Evolutionary conservation across 1,284 basidiomycete species (phyloP).

Genomic region (Stereum hirsutum): DNA sequence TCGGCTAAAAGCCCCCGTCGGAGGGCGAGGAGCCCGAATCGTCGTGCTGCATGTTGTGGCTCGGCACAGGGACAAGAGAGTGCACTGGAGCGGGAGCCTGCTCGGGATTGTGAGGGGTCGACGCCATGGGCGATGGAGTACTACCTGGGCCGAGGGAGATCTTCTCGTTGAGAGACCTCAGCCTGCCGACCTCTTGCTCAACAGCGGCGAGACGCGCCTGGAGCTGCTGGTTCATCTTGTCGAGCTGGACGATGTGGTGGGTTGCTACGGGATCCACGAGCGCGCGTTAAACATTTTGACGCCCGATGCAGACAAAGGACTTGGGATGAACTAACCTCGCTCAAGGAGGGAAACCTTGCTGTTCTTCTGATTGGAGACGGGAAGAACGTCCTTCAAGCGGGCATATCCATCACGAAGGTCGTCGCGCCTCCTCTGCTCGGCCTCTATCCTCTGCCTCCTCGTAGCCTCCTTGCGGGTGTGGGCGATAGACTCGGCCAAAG

Average conservation of each 20-base stretch:
- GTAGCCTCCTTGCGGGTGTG: constrained; percentile 78
- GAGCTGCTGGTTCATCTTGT: constrained; percentile 60
- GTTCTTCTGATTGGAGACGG: constrained; percentile 79
- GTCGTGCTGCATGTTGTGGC: constrained; percentile 47
- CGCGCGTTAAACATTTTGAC: not conserved
- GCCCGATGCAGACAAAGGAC: constrained; percentile 4
- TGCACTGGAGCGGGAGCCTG: constrained; percentile 36
- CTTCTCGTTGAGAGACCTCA: constrained; percentile 70
- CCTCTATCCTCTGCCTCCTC: constrained; percentile 72
- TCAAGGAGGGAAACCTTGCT: constrained; percentile 85
- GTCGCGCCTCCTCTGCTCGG: constrained; percentile 79
- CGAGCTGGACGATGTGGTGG: constrained; percentile 62
- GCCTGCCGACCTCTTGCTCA: constrained; percentile 57
- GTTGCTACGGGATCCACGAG: constrained; percentile 48
- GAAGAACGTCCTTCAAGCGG: constrained; percentile 77
- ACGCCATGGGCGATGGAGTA: constrained; percentile 43
- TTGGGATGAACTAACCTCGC: constrained; percentile 43
- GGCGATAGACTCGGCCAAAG: constrained; percentile 57
- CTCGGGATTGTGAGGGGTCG: constrained; percentile 57
- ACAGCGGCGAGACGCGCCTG: constrained; percentile 51
- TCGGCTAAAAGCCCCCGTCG: constrained; percentile 44
- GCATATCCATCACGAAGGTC: constrained; percentile 84
- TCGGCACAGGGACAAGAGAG: constrained; percentile 40
- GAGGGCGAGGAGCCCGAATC: constrained; percentile 56
- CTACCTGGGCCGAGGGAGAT: constrained; percentile 50